Base-by-base conservation (phyloP, 176 grass and related monocot species). In the Tuctoria greenei region DNA sequence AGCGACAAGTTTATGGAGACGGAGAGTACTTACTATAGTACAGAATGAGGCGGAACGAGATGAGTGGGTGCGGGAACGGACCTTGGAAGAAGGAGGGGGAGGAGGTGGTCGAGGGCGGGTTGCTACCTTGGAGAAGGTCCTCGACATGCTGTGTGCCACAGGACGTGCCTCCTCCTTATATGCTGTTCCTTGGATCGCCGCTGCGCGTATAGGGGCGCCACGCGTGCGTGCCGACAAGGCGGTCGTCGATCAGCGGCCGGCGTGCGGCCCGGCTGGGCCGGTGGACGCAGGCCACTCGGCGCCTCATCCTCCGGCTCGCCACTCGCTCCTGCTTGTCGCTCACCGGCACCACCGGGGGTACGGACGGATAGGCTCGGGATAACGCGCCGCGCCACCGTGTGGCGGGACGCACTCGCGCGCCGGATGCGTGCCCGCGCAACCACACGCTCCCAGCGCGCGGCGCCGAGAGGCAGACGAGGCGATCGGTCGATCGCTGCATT, bases 281-380 rank as follows among this genome's bases (percentile, higher is more conserved):
- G 73, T 51, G 81, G 57, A 72, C 69, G 10, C 67, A 6, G 79
- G 79, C 85, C 79, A 87, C 79, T 69, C 56, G 72, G 57, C 23
- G 52, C 66, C 60, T 78, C 80, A 69, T 70, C 76, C 80, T 1
- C 16, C 17, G 17, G 44, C 31, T 31, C 31, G 31, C 31, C 31
- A 31, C 31, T 31, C 31, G 31, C 31, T 31, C 31, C 2, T 3
- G 31, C 31, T 1, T 1, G 31, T 31, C 31, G 31, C 31, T 31
- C 31, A 31, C 31, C 31, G 31, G 31, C 31, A 31, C 31, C 31
- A n/a, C n/a, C n/a, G n/a, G 46, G 46, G 15, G 47, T 15, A 16
- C 6, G 47, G 51, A 10, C 20, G 51, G 20, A 54, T 54, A 54
- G 20, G 51, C 20, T 44, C 18, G 51, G 51, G 83, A 86, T 89